A percentile compares a stretch with the other conserved stretches of the same genome.
Conservation (phyloP, 2,329 filamentous ascomycete species). For the Aspergillus sp. region DNA sequence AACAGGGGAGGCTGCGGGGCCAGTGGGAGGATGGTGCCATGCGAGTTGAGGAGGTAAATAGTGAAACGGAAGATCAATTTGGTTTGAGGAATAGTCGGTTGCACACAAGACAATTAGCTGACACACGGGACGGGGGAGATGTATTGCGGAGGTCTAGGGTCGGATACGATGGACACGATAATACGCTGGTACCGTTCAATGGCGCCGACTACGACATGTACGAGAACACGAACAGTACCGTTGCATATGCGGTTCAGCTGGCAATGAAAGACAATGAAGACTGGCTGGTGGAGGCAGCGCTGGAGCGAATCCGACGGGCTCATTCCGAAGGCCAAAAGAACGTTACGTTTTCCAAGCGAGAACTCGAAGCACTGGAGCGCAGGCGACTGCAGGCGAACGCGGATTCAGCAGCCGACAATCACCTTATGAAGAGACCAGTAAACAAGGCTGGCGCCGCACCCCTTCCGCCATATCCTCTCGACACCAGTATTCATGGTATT, state of each 20-base stretch:
- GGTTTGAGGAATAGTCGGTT: conserved; percentile 23
- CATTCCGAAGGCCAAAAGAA: conserved; percentile 73
- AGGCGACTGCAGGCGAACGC: conserved; percentile 55
- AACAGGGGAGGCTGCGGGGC: conserved; percentile 54
- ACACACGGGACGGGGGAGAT: conserved; percentile 31
- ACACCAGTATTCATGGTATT: conserved; percentile 42
- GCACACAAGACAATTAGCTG: conserved; percentile 34
- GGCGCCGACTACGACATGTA: conserved; percentile 55
- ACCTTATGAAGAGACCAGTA: conserved; percentile 23
- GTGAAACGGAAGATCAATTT: conserved; percentile 42
- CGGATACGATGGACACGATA: conserved; percentile 49
- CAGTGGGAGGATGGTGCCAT: conserved; percentile 51
- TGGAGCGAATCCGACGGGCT: conserved; percentile 77
- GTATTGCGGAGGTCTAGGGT: conserved; percentile 36
- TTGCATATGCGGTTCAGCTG: conserved; percentile 51
- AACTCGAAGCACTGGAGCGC: conserved; percentile 77
- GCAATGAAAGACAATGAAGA: conserved; percentile 69
- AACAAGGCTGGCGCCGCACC: conserved; percentile 13
- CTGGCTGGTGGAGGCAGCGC: conserved; percentile 71
- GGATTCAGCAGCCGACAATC: background rate
- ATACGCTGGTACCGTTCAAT: conserved; percentile 43
- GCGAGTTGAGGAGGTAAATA: conserved; percentile 42
- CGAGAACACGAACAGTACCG: conserved; percentile 50
- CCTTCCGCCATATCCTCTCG: conserved; percentile 33
- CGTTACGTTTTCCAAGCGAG: conserved; percentile 75